phyloP scores from a whole-genome alignment of 2,329 filamentous ascomycete species.

The Sarocladium brachiariae region DNA sequence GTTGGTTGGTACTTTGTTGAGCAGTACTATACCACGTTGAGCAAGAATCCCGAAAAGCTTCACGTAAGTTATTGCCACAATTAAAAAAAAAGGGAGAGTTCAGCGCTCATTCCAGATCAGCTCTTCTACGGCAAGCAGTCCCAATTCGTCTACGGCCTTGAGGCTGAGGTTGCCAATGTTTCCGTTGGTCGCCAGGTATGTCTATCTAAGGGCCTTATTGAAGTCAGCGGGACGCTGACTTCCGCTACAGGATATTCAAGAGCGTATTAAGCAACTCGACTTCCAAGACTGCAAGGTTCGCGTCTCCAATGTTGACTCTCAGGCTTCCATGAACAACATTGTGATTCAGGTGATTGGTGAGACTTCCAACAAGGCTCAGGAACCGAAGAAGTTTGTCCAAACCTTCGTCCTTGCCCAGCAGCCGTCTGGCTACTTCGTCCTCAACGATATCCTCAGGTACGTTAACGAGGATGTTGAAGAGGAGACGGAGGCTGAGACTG shows the following conservation, averaged over 20 bases:
- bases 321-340: constrained; percentile 87
- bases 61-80: constrained; percentile 47
- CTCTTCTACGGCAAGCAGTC: constrained; percentile 96
- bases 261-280: constrained; percentile 86
- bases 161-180: constrained; percentile 82
- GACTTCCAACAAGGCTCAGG: constrained; percentile 80
- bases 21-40: constrained; percentile 97
- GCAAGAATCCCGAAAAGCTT: constrained; percentile 88
- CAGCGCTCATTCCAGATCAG: constrained; percentile 26
- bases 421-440: constrained; percentile 93
- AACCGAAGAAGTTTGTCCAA: constrained; percentile 94
- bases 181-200: constrained; percentile 77
- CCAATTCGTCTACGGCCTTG: constrained; percentile 86
- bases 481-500: constrained; percentile 28
- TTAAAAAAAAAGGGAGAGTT: not conserved
- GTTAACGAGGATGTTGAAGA: constrained; percentile 79
- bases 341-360: constrained; percentile 98
- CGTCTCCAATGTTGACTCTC: constrained; percentile 94
- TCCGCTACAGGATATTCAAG: constrained; percentile 68
- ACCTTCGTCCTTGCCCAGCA: constrained; percentile 96
- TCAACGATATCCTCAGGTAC: constrained; percentile 97
- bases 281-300: constrained; percentile 98
- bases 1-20: constrained; percentile 99
- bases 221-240: constrained; percentile 11
- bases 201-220: not conserved